Percentiles rank a stretch among this genome's conserved stretches.
Conservation (phyloP, 2,329 filamentous ascomycete species). For the Aspergillus sp. region DNA sequence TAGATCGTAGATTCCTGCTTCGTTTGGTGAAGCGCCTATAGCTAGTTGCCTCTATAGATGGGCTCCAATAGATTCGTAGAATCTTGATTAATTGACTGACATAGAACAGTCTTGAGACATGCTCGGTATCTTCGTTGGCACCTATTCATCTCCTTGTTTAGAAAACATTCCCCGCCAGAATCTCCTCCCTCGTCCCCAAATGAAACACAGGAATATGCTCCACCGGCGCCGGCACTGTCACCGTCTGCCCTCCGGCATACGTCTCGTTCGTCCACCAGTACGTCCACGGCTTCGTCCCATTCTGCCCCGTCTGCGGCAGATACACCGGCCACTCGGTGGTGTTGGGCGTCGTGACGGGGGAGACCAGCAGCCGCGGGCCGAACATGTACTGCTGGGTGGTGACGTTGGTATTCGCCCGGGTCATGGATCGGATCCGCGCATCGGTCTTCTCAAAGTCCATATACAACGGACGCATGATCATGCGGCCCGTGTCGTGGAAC, state of each 20-base stretch:
- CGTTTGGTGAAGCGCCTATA: too few species aligned
- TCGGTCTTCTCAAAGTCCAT: slow-evolving; percentile 39
- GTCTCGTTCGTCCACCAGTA: slow-evolving; percentile 43
- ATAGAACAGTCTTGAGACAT: too few species aligned
- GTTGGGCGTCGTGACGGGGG: slow-evolving; percentile 36
- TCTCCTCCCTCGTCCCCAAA: slow-evolving; percentile 64
- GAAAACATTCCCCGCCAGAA: slow-evolving; percentile 55
- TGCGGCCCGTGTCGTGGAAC: slow-evolving; percentile 31
- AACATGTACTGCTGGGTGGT: slow-evolving; percentile 44
- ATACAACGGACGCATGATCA: slow-evolving; percentile 40
- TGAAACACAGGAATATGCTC: slow-evolving; percentile 47
- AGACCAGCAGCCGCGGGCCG: slow-evolving; percentile 35
- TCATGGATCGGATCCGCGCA: slow-evolving; percentile 17
- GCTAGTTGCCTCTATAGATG: too few species aligned
- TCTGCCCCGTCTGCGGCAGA: slow-evolving; percentile 27
- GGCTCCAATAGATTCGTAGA: too few species aligned
- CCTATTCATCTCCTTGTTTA: too few species aligned
- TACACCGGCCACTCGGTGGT: slow-evolving; percentile 38
- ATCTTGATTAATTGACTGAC: too few species aligned
- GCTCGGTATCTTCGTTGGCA: too few species aligned
- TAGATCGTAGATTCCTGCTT: too few species aligned
- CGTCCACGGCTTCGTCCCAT: slow-evolving; percentile 33
- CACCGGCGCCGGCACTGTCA: slow-evolving; percentile 35
- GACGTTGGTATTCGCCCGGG: slow-evolving; percentile 29
- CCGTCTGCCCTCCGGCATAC: slow-evolving; percentile 36